Conservation (phyloP, 352 stramenopile genomes). For the Globisporangium megalacanthum region DNA sequence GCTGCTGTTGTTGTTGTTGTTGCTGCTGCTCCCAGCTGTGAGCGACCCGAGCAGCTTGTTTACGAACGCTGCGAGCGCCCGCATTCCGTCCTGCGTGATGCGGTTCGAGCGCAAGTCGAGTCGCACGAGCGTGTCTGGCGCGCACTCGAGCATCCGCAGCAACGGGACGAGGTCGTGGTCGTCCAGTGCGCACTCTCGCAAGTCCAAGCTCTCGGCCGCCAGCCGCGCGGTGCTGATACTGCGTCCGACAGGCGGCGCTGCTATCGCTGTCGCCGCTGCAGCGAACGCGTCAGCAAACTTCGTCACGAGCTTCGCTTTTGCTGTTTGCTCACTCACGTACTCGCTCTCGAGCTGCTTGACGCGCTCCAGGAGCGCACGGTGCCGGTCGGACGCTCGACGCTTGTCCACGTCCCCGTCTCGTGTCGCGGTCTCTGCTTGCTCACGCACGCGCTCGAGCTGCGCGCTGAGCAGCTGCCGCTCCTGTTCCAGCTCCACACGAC, state of each 20-base stretch:
- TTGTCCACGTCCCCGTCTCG: constrained; percentile 36
- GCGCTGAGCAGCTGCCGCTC: constrained; percentile 37
- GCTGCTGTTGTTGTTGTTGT: not conserved
- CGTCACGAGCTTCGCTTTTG: constrained; percentile 38
- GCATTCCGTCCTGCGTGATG: constrained; percentile 46
- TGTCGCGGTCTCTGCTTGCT: constrained; percentile 28
- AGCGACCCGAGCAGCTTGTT: constrained; percentile 12
- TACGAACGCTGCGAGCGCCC: constrained; percentile 26
- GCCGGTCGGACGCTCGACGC: constrained; percentile 26
- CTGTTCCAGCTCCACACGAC: constrained; percentile 36
- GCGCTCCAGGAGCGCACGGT: constrained; percentile 21
- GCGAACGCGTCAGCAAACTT: constrained; percentile 29
- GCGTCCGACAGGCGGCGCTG: not conserved
- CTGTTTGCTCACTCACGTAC: constrained; percentile 28
- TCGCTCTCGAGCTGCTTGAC: constrained; percentile 36
- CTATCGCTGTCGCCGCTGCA: not conserved
- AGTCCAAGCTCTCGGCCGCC: constrained; percentile 22
- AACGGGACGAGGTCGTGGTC: constrained; percentile 45
- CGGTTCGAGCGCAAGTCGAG: constrained; percentile 61
- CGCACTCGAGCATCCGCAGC: constrained; percentile 31
- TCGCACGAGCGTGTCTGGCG: constrained; percentile 14
- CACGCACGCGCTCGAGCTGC: constrained; percentile 36
- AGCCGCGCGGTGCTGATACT: constrained; percentile 10
- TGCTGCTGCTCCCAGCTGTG: not conserved
- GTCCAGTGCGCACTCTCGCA: constrained; percentile 44